Percentiles rank a stretch among this genome's conserved stretches.
Conservation (phyloP, 345 rosid species). For the Clausena lansium region DNA sequence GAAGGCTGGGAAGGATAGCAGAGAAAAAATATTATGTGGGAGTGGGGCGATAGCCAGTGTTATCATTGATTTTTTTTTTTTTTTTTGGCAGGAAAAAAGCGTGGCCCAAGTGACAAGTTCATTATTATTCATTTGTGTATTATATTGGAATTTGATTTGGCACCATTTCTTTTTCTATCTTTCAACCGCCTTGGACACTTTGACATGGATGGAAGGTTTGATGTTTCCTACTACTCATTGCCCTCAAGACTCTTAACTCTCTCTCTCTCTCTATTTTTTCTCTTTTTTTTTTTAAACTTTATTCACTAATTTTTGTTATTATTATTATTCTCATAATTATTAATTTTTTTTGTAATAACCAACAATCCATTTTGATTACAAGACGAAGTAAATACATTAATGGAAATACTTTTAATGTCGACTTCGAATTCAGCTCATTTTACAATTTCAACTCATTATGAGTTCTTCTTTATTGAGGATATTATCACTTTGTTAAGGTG, state of each 20-base stretch:
- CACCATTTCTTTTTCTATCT: not conserved
- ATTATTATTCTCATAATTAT: too few species aligned
- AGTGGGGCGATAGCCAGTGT: not conserved
- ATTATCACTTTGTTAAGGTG: too few species aligned
- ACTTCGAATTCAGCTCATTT: too few species aligned
- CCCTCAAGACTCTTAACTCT: slow-evolving; percentile 16
- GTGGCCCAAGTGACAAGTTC: not conserved
- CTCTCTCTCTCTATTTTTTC: not conserved
- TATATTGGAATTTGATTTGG: slow-evolving; percentile 10
- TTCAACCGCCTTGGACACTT: slow-evolving; percentile 3
- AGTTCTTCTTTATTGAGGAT: too few species aligned
- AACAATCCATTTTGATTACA: too few species aligned
- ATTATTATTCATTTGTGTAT: not conserved
- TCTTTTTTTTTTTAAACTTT: not conserved
- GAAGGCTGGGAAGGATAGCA: slow-evolving; percentile 25
- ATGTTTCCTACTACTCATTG: slow-evolving; percentile 23
- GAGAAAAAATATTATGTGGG: not conserved
- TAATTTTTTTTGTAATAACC: too few species aligned
- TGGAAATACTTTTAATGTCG: too few species aligned
- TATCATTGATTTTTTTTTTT: not conserved
- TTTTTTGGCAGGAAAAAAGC: not conserved
- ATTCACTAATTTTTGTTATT: too few species aligned
- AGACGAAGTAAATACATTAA: too few species aligned
- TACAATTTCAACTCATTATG: too few species aligned
- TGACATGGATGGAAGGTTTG: slow-evolving; percentile 17